Percentiles rank a stretch among this genome's conserved stretches.
These are phyloP conservation scores for Penicillium cataractarum DNA, from an alignment of 495 filamentous ascomycete genomes.

Conservation along the genomic window DNA sequence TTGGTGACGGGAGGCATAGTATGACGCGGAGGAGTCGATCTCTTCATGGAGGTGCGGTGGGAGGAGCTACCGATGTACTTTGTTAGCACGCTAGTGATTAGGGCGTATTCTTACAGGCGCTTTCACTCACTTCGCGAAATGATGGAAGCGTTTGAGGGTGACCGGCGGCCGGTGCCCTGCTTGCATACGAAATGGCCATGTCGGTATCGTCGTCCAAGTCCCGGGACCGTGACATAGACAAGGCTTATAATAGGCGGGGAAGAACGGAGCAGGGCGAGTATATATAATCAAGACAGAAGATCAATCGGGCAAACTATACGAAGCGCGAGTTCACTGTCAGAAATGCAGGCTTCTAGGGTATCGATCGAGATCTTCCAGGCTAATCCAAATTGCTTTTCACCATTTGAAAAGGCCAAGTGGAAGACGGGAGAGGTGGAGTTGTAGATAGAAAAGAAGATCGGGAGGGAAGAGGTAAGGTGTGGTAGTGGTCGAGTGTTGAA, in stretches of 20 bases:
- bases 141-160: constrained; percentile 47
- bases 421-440: too few relatives aligned
- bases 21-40: constrained; percentile 48
- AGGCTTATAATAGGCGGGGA: not conserved
- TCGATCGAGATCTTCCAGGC: not conserved
- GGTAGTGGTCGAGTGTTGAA: not conserved
- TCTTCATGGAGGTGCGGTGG: constrained; percentile 52
- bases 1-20: constrained; percentile 38
- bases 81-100: not conserved
- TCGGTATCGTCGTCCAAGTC: constrained; percentile 43
- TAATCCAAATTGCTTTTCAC: too few relatives aligned
- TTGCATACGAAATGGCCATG: constrained; percentile 52
- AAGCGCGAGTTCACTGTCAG: not conserved
- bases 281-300: not conserved
- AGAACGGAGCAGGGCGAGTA: not conserved
- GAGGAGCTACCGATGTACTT: constrained; percentile 35
- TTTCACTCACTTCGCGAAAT: constrained; percentile 46
- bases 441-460: not conserved
- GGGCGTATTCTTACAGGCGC: not conserved
- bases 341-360: not conserved
- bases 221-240: constrained; percentile 48
- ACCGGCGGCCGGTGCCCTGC: constrained; percentile 39
- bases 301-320: constrained; percentile 1
- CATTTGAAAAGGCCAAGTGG: too few relatives aligned
- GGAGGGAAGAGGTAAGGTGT: not conserved